A percentile compares a stretch with the other conserved stretches of the same genome.
Evolutionary conservation across 352 stramenopile species (phyloP).

Genomic region (Pilasporangium apinafurcum): DNA sequence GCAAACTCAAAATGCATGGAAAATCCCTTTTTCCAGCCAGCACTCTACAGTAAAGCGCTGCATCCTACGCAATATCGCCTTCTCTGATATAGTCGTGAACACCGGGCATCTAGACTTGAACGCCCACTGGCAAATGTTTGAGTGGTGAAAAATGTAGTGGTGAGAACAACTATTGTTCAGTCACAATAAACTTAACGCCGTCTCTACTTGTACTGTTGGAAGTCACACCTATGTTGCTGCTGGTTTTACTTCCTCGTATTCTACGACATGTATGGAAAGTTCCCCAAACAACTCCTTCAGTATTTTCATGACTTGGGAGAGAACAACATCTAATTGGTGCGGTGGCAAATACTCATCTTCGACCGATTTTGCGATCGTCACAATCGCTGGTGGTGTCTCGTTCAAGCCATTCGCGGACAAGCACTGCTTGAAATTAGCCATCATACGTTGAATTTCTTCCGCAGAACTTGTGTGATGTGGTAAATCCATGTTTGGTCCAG

Average conservation of each 20-base stretch:
- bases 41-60: too few relatives aligned
- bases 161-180: too few relatives aligned
- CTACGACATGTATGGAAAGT: conserved; percentile 28
- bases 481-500: conserved; percentile 54
- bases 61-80: too few relatives aligned
- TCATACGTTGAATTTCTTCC: conserved; percentile 43
- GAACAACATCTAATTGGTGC: conserved; percentile 45
- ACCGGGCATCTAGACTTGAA: too few relatives aligned
- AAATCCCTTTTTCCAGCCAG: too few relatives aligned
- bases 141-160: too few relatives aligned
- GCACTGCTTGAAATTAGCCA: conserved; percentile 27
- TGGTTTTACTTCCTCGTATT: conserved; percentile 35
- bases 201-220: conserved; percentile 4
- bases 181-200: neutral
- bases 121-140: too few relatives aligned
- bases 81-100: too few relatives aligned
- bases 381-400: conserved; percentile 40
- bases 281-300: conserved; percentile 28
- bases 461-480: conserved; percentile 53
- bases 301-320: conserved; percentile 35
- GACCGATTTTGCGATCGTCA: conserved; percentile 80
- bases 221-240: too few relatives aligned
- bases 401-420: conserved; percentile 13
- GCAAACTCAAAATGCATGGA: too few relatives aligned
- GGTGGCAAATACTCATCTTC: conserved; percentile 66